Base-by-base conservation (phyloP, 306 rosid species). In the Luffa acutangula region DNA sequence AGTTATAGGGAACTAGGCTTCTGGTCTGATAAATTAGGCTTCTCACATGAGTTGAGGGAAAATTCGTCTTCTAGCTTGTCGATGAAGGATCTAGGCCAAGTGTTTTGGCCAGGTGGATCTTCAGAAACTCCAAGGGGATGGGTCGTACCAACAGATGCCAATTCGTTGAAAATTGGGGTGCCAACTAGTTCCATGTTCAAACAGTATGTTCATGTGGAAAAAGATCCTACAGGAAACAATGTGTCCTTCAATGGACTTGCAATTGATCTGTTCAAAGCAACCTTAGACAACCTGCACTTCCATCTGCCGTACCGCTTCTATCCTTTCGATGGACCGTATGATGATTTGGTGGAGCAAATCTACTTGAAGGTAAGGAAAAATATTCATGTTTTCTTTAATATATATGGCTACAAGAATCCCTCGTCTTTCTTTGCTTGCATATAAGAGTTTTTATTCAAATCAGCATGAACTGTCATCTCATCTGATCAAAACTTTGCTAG, bases 41-140 rank as follows among this genome's bases (percentile, higher is more conserved):
- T 87, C 81, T 74, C 89, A 20, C 2, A 14, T 13, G 34, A 25
- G 11, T 51, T 52, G 42, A 76, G 81, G 15, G 71, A 71, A 82
- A 63, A n/a, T 25, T 34, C 75, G 21, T 20, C 46, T 54, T 13
- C 72, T 54, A 14, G 3, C 5, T n/a, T 80, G 81, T 85, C 86
- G 2, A 83, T 89, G 88, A 78, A 59, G 60, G 67, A 41, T 80
- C 63, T 86, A 9, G 87, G 85, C 56, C 81, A 59, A 79, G 84
- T 89, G 13, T 31, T 83, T 53, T 87, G 88, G 90, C 92, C 90
- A 3, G 92, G 87, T 20, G 80, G 85, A 49, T 78, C 86, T 79
- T 39, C 60, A 78, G 13, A 8, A 12, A 78, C 72, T 78, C 89
- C 92, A 80, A 89, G 67, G 78, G 91, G 88, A 60, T 84, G 89